Conservation (phyloP, 75 land plant genomes). For the Selaginella tamariscina region DNA sequence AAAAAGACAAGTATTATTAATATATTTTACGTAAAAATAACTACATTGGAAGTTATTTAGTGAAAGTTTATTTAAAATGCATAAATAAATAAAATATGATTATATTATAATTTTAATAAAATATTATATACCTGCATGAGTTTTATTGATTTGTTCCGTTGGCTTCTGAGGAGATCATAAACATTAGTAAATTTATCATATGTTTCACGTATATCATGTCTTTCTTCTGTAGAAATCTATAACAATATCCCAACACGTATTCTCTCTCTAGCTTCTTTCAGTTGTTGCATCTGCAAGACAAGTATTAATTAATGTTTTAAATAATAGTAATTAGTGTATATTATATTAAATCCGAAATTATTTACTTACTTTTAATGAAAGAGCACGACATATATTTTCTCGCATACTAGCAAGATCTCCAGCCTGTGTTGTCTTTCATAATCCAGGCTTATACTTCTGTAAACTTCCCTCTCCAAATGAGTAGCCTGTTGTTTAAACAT, state of each 20-base stretch:
- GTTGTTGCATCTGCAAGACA: conserved; percentile 17
- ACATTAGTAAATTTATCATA: conserved; percentile 15
- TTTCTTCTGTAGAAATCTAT: conserved; percentile 19
- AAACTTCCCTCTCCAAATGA: conserved; percentile 19
- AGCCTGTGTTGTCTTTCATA: conserved; percentile 14
- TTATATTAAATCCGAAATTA: no score
- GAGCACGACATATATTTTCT: conserved; percentile 17
- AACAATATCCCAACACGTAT: conserved; percentile 4
- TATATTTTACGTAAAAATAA: no score
- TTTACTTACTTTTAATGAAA: conserved; percentile 24
- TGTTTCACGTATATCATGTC: conserved; percentile 11
- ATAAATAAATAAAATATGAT: no score
- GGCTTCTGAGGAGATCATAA: conserved; percentile 20
- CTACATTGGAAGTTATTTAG: no score
- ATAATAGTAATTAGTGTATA: no score
- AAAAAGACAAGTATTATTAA: no score
- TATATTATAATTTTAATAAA: not conserved
- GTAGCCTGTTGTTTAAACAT: conserved; percentile 4
- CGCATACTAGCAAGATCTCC: conserved; percentile 20
- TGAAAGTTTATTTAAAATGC: no score
- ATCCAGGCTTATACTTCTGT: conserved; percentile 11
- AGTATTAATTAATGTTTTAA: no score
- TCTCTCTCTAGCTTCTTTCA: conserved; percentile 20
- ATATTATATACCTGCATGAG: conserved; percentile 18
- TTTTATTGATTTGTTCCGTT: conserved; percentile 25